Conservation (phyloP, 345 rosid species). For the Camelina laxa region DNA sequence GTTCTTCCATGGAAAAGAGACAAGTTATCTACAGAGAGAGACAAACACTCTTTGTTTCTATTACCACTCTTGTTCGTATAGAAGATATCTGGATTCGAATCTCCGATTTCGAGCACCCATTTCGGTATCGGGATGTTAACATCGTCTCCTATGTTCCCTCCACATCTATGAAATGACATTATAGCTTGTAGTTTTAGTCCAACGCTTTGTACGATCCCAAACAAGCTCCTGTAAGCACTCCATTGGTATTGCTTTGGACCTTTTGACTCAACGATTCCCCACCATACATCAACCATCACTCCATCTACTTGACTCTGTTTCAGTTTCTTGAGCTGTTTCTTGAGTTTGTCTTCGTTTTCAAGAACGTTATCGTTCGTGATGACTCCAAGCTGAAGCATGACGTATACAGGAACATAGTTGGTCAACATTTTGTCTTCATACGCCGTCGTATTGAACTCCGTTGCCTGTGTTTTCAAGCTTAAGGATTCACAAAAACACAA, state of each 20-base stretch:
- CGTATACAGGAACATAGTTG: slow-evolving; percentile 75
- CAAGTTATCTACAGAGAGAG: slow-evolving; percentile 71
- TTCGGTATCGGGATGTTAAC: slow-evolving; percentile 75
- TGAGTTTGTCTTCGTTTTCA: slow-evolving; percentile 49
- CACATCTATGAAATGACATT: slow-evolving; percentile 91
- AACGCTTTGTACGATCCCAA: slow-evolving; percentile 53
- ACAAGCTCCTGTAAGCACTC: slow-evolving; percentile 78
- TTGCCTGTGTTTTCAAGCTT: slow-evolving; percentile 47
- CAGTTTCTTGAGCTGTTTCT: slow-evolving; percentile 64
- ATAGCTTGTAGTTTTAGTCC: slow-evolving; percentile 70
- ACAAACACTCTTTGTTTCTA: slow-evolving; percentile 69
- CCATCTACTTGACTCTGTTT: slow-evolving; percentile 69
- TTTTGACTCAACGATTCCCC: slow-evolving; percentile 74
- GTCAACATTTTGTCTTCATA: slow-evolving; percentile 50
- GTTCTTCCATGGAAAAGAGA: slow-evolving; percentile 71
- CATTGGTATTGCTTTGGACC: slow-evolving; percentile 72
- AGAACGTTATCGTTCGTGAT: slow-evolving; percentile 63
- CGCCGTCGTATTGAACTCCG: slow-evolving; percentile 19
- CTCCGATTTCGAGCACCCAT: slow-evolving; percentile 75
- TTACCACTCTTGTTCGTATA: slow-evolving; percentile 64
- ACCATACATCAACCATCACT: slow-evolving; percentile 84
- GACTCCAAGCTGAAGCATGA: slow-evolving; percentile 84
- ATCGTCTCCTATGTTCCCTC: slow-evolving; percentile 84
- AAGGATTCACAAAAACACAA: not conserved
- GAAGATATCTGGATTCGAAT: slow-evolving; percentile 72